These are phyloP conservation scores for Circinella umbellata DNA, from an alignment of 371 early-diverging fungal species.

Conservation along the genomic window DNA sequence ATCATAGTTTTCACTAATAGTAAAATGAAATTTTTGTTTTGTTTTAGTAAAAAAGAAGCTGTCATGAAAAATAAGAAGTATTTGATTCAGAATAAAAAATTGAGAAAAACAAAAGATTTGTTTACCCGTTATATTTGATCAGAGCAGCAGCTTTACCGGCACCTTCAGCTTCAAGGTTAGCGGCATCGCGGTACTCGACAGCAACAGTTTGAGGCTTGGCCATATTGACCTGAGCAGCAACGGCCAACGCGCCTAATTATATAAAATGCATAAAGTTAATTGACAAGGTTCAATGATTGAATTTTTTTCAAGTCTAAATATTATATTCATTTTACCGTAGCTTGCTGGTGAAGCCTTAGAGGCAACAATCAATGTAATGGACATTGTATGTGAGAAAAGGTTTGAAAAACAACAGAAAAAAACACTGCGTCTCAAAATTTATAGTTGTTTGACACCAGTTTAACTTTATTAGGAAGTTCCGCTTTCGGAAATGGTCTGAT, in stretches of 20 bases:
- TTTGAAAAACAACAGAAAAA: background rate
- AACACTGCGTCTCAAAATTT: background rate
- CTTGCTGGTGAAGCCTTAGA: slow-evolving; percentile 44
- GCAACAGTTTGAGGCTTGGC: slow-evolving; percentile 43
- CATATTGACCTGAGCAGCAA: slow-evolving; percentile 44
- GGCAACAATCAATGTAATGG: slow-evolving; percentile 44
- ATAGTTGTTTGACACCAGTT: too few species aligned
- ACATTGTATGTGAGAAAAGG: slow-evolving; percentile 14
- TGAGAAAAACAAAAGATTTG: background rate
- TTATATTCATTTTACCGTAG: slow-evolving; percentile 29
- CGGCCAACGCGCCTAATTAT: slow-evolving; percentile 37
- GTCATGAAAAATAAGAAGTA: background rate
- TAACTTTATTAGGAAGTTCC: too few species aligned
- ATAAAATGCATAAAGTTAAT: background rate
- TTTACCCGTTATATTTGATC: slow-evolving; percentile 46
- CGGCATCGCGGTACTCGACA: slow-evolving; percentile 45
- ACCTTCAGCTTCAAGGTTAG: slow-evolving; percentile 42
- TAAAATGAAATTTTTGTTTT: background rate
- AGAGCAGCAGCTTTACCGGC: slow-evolving; percentile 38
- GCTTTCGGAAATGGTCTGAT: too few species aligned
- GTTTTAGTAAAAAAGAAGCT: background rate
- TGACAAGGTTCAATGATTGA: too few species aligned
- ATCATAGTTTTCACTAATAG: slow-evolving; percentile 42
- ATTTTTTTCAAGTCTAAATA: too few species aligned
- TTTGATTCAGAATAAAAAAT: too few species aligned